phyloP scores from a whole-genome alignment of 148 eudicot species.

The Spergularia marina region DNA sequence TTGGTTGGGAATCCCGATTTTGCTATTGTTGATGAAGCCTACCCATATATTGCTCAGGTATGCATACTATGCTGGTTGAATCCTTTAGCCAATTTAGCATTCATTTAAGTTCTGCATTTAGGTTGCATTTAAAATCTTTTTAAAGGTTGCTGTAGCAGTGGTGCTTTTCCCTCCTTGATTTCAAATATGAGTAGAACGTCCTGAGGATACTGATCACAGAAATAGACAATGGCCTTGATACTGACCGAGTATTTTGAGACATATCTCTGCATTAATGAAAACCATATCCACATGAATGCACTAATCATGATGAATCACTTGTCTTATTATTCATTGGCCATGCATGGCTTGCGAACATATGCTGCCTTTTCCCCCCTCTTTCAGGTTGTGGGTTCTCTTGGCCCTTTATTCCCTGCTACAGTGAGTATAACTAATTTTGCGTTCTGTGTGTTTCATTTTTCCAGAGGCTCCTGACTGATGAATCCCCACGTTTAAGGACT shows the following conservation, averaged over 20 bases:
- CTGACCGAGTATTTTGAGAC: background rate
- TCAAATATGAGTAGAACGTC: background rate
- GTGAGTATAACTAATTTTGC: slow-evolving; percentile 5
- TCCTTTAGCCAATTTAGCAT: background rate
- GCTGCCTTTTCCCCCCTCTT: background rate
- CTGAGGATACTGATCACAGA: background rate
- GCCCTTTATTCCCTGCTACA: background rate
- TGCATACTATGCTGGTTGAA: slow-evolving; percentile 9
- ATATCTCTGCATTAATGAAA: background rate
- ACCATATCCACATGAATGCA: background rate
- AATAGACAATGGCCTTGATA: background rate
- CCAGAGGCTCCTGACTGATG: slow-evolving; percentile 95
- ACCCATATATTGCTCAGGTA: slow-evolving; percentile 99
- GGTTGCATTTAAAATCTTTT: background rate
- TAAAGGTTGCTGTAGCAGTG: background rate
- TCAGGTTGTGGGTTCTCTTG: background rate
- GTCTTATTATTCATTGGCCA: background rate
- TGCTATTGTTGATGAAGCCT: slow-evolving; percentile 99
- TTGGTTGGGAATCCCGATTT: slow-evolving; percentile 96
- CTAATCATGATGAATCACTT: background rate
- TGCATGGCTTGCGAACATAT: background rate
- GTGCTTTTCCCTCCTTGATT: background rate
- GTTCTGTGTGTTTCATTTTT: background rate
- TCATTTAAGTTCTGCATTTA: background rate
- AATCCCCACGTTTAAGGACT: slow-evolving; percentile 86